Evolutionary conservation across 2,329 filamentous ascomycete genomes (phyloP), one percentile per base, ranked within the genome.

Genomic region (Diaporthe sp.): DNA sequence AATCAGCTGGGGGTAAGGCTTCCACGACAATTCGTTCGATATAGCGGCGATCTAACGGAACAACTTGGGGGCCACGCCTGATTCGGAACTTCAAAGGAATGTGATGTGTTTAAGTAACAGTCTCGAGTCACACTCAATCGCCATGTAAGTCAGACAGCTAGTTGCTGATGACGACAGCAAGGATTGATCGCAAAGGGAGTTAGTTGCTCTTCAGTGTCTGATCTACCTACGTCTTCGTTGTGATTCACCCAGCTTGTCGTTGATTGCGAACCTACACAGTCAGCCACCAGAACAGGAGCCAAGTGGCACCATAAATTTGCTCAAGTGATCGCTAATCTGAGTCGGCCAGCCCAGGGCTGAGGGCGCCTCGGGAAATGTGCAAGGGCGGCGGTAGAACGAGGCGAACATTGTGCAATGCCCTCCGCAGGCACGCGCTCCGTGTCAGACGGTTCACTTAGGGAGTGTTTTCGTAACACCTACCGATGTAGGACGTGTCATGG

Each of bases 281-380:
- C 27, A 53, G 30, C 42, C 30, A 19, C 63, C 37, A 35, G 19
- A 44, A 22, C 30, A 56, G n/a, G 44, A 65, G 30, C 61, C 47
- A 65, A 35, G 55, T 58, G 70, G 30, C 35, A 44, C 30, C n/a
- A 17, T 37, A 59, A 50, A 42, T 56, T 56, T 27, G 55, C 7
- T 42, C 37, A 35, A 65, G 47, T 61, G 63, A 51, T 65, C 61
- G 56, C 47, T 65, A 39, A 37, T 65, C 55, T 13, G 15, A 50
- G 44, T 59, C 47, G 10, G 51, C 25, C 6, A 19, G 12, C 56
- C 42, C 50, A 7, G 47, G n/a, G 50, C 17, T 58, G 47, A 35
- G 37, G 30, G 37, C 50, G 47, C 47, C 50, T 13, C n/a, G 30
- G 47, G 37, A 37, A 25, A 25, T 22, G 50, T 3, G 17, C 17